Base-by-base conservation (phyloP, 2,329 filamentous ascomycete species). In the Pseudocercospora eumusae region DNA sequence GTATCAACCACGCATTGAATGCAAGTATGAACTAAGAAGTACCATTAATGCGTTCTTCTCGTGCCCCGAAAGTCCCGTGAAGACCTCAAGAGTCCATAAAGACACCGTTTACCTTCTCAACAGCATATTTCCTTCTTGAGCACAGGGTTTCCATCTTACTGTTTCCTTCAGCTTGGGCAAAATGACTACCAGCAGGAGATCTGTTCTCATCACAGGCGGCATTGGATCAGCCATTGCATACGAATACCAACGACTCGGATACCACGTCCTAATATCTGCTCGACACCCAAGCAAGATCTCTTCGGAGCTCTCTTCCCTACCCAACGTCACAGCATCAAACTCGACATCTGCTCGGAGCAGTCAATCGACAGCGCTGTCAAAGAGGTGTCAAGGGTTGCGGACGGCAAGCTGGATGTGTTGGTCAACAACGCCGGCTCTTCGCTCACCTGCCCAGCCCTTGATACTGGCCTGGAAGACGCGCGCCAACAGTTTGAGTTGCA, bases 401-500 rank as follows among this genome's bases (percentile, higher is more conserved):
- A 75, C 49, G 66, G 68, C 7, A 64, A 71, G 64, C 69, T 82
- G 8, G 80, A 83, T 61, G 70, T 83, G 36, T 72, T 83, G 1
- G 68, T 82, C 63, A 81, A 82, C 70, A 82, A 82, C 59, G 80
- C 80, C 0, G 80, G 79, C 1, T 68, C 69, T 1, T 71, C 71
- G 4, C 61, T 64, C 8, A 74, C 66, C 58, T 64, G 57, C 15
- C 68, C 67, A 0, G 52, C 73, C 2, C 65, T 64, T 5, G 72
- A 74, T 13, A 65, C 62, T 2, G 65, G 69, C 20, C 59, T 68
- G 1, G 71, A 74, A 4, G 77, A 78, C 11, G 84, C 81, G 76
- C 81, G 79, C 77, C 68, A 66, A 27, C 76, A 76, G 27, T 80
- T 77, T 68, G 79, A 82, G 54, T 77, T 83, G 57, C 85, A 85